Evolutionary conservation across 2,329 filamentous ascomycete genomes (phyloP), one percentile per base, ranked within the genome.

Genomic region (Teratosphaeriaceae sp.): DNA sequence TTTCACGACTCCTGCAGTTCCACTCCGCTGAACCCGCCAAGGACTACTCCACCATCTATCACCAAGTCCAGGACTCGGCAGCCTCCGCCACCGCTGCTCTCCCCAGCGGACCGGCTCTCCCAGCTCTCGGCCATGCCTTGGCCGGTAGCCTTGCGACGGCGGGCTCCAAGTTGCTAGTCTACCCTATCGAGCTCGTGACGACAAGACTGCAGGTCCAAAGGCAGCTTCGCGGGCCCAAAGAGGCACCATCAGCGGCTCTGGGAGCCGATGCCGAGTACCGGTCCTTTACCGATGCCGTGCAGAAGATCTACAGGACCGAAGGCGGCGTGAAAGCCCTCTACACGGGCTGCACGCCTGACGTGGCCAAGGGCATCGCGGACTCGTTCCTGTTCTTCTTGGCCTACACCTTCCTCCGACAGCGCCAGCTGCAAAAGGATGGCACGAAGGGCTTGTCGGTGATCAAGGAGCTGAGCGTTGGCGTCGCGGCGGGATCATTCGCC

Each of bases 321-420:
- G 86, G 85, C n/a, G 80, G 84, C 3, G 51, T 82, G 15, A 59
- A 62, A 40, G 85, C 82, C 1, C 81, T 94, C 51, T 95, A 73
- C 50, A 69, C 64, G 19, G 71, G 71, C 3, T 56, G 68, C 7
- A 48, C 52, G 13, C 63, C 64, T 7, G 70, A 73, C 53, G 65
- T 68, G 1, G 52, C 62, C 20, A 74, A 74, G 51, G 65, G 65
- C 33, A 62, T 74, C 11, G 63, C 79, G 22, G 87, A 92, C 67
- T 85, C 83, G 44, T 90, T 92, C 60, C 72, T 94, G 40, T 94
- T 94, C 71, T 94, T 94, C 67, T 74, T 90, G 15, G 82, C 85
- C 45, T 94, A 94, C 66, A 85, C 69, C 2, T 75, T 74, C 42
- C 54, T 80, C 16, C 65, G 75, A 31, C 67, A 77, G 44, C 61